phyloP scores from a whole-genome alignment of 192 early-diverging fungal species.

The Chytriomyces confervae region DNA sequence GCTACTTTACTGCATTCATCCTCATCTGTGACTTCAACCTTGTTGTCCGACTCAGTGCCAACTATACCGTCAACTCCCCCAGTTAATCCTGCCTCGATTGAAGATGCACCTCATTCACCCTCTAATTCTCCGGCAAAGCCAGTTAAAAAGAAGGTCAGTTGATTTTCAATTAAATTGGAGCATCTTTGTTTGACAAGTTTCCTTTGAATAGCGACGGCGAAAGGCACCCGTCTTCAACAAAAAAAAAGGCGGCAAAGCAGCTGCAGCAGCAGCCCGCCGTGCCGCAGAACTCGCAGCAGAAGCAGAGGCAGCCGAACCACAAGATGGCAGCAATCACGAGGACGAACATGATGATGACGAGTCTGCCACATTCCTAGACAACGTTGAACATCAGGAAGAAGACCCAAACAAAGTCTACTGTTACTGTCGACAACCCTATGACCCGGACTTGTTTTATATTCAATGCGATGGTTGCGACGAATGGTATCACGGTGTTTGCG shows the following conservation, averaged over 20 bases:
- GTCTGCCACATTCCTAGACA: neutral
- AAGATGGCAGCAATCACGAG: constrained; percentile 3
- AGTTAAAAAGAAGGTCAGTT: neutral
- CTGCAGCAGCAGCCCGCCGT: neutral
- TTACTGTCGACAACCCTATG: constrained; percentile 34
- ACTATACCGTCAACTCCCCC: no score
- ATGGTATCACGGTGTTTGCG: constrained; percentile 41
- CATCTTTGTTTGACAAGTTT: neutral
- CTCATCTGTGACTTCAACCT: no score
- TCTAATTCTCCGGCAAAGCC: neutral
- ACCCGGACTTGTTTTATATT: constrained; percentile 33
- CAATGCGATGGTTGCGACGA: constrained; percentile 42
- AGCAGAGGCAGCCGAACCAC: neutral
- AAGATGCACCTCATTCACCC: no score
- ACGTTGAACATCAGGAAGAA: constrained; percentile 7
- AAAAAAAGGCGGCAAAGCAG: neutral
- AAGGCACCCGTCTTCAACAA: neutral
- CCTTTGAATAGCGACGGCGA: neutral
- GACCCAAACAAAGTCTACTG: constrained; percentile 38
- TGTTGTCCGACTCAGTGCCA: no score
- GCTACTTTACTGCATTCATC: no score
- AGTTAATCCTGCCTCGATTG: no score
- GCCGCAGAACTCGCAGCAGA: neutral
- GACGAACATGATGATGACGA: neutral
- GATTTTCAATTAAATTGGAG: neutral